These are phyloP conservation scores for Dioscorea cayenensis DNA, from an alignment of 116 monocot species.

Conservation along the genomic window DNA sequence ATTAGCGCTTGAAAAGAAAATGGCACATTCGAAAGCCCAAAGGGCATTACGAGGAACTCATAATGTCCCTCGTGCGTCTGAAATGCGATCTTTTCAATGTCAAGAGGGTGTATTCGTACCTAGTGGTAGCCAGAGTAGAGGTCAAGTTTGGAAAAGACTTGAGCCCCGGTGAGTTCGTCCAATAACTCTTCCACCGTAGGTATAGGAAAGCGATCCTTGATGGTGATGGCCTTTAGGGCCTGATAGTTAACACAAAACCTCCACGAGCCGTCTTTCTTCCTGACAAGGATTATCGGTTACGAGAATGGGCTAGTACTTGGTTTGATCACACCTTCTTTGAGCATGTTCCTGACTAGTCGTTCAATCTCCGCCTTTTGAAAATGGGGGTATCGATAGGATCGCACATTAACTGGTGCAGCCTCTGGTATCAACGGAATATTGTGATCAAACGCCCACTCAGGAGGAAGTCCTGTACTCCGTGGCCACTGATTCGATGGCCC, in stretches of 20 bases:
- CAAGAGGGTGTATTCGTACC: not conserved
- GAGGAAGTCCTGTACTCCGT: no score
- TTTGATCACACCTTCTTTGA: no score
- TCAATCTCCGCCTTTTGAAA: no score
- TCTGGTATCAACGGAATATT: no score
- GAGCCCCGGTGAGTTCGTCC: not conserved
- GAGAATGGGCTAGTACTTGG: not conserved
- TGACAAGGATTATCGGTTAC: not conserved
- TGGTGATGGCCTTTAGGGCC: not conserved
- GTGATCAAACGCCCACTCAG: no score
- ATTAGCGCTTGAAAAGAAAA: not conserved
- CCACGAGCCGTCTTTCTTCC: not conserved
- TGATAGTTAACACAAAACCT: not conserved
- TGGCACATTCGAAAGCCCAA: not conserved
- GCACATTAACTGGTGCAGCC: no score
- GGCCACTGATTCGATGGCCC: no score
- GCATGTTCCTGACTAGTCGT: no score
- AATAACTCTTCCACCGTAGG: not conserved
- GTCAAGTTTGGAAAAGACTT: not conserved
- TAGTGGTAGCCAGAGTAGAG: not conserved
- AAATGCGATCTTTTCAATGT: not conserved
- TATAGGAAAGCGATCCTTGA: not conserved
- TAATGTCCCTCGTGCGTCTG: not conserved
- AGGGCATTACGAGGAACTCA: not conserved
- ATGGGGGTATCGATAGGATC: no score